Conservation (phyloP, 2,329 filamentous ascomycete genomes). For the Dactylellina drechsleri region DNA sequence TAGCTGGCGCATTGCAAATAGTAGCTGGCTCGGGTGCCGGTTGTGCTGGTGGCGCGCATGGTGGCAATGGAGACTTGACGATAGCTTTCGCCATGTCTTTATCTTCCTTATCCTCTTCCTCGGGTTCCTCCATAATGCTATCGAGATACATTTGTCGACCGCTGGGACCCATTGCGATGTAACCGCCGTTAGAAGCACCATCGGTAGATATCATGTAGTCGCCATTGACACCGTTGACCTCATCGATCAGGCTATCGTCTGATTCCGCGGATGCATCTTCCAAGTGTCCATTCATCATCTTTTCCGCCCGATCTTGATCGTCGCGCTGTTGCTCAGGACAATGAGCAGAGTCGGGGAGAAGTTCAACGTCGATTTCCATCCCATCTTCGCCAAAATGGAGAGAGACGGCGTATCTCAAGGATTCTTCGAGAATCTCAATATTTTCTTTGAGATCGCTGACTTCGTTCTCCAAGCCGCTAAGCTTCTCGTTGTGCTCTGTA, state of each 20-base stretch:
- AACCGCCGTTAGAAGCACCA: slow-evolving; percentile 43
- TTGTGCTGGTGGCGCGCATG: slow-evolving; percentile 8
- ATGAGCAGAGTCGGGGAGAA: slow-evolving; percentile 4
- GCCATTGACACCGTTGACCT: slow-evolving; percentile 40
- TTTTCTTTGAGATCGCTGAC: slow-evolving; percentile 43
- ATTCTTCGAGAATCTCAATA: slow-evolving; percentile 50
- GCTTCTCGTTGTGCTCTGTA: slow-evolving; percentile 33
- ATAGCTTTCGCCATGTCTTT: slow-evolving; percentile 11
- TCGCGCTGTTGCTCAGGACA: slow-evolving; percentile 26
- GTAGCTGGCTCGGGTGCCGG: background rate
- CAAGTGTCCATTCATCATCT: slow-evolving; percentile 51
- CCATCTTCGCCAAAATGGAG: slow-evolving; percentile 24
- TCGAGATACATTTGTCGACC: slow-evolving; percentile 40
- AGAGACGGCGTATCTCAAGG: slow-evolving; percentile 41
- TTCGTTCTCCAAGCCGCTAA: slow-evolving; percentile 43
- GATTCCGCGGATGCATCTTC: slow-evolving; percentile 48
- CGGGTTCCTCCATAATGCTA: slow-evolving; percentile 52
- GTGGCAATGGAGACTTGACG: slow-evolving; percentile 12
- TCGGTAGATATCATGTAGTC: slow-evolving; percentile 42
- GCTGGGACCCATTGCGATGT: slow-evolving; percentile 16
- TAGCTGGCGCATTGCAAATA: slow-evolving; percentile 12
- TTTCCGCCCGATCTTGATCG: slow-evolving; percentile 41
- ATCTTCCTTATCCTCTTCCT: slow-evolving; percentile 36
- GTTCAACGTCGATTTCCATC: slow-evolving; percentile 19
- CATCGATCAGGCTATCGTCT: slow-evolving; percentile 49